Evolutionary conservation across 1,284 basidiomycete species (phyloP).

Genomic region (Ceratobasidium sp.): DNA sequence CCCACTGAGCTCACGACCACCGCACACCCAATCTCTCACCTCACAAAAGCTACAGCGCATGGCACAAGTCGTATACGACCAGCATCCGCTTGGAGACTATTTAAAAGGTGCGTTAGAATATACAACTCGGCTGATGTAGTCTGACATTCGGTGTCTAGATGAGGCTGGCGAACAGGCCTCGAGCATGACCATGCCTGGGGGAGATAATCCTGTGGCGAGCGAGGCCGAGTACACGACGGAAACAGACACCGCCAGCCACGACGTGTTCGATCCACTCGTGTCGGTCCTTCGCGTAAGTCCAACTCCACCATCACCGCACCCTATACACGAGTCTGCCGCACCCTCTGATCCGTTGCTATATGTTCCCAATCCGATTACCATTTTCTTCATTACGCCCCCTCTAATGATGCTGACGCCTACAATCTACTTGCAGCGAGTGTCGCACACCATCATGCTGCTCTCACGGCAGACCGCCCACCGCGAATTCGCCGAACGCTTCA

Average conservation of each 20-base stretch:
- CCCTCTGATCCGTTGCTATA: constrained; percentile 49
- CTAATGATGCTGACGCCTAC: constrained; percentile 53
- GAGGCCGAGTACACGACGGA: constrained; percentile 23
- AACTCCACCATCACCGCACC: constrained; percentile 7
- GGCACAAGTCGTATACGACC: constrained; percentile 80
- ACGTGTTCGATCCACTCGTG: constrained; percentile 46
- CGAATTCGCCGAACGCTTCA: constrained; percentile 78
- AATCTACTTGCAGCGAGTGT: constrained; percentile 49
- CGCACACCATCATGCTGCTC: constrained; percentile 46
- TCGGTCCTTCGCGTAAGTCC: constrained; percentile 30
- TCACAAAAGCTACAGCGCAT: constrained; percentile 54
- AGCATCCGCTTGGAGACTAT: constrained; percentile 79
- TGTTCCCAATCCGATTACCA: constrained; percentile 36
- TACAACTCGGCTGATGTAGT: constrained; percentile 10
- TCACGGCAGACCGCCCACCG: constrained; percentile 49
- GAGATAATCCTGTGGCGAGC: constrained; percentile 16
- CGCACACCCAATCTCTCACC: constrained; percentile 21
- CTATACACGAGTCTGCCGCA: constrained; percentile 41
- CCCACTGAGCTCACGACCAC: constrained; percentile 21
- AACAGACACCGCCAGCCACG: constrained; percentile 24
- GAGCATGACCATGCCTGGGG: constrained; percentile 43
- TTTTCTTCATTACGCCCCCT: constrained; percentile 48
- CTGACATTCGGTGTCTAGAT: constrained; percentile 40
- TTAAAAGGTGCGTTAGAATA: constrained; percentile 68
- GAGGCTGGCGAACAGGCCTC: constrained; percentile 47